Evolutionary conservation across 371 early-diverging fungal genomes (phyloP), one percentile per base, ranked within the genome.

Genomic region (Mucor saturninus): DNA sequence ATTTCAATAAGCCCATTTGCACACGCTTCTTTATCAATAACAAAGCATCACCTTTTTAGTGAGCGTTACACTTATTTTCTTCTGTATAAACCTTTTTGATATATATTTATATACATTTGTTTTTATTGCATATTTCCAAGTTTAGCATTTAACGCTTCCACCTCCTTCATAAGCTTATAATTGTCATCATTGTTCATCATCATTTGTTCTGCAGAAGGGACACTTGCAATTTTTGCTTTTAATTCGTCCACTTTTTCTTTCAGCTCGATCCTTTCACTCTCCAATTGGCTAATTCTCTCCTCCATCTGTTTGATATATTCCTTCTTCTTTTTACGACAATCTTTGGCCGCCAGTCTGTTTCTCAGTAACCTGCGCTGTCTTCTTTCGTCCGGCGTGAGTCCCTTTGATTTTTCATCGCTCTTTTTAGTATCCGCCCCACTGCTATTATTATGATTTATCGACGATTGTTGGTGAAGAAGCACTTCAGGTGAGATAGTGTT

Each of bases 241-340:
- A 89, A 73, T 52, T 89, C 86, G 51, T 86, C 81, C 45, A 87
- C 67, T 61, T 89, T 85, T 64, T 87, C 84, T 61, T 80, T 80
- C 62, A 90, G 62, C n/a, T 67, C 72, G 1, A 74, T 66, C 64
- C 89, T 89, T 55, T 92, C 89, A 13, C 77, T 76, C 60, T 87
- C 84, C 28, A 92, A 64, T 42, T 74, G 69, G 15, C 73, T 59
- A 8, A 88, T 80, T 48, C 86, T 85, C n/a, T 83, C 83, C 57
- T 92, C 90, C 59, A 92, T 78, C 43, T 88, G 86, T 28, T 74
- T 74, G 31, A 92, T 84, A 67, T 88, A 89, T n/a, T 76, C 79
- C 67, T 91, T 92, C 76, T 92, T 92, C 76, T 92, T 92, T 62
- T 88, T 89, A 14, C 92, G 89, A 60, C 92, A 92, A 66, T 92